phyloP scores from a whole-genome alignment of 2,329 filamentous ascomycete genomes.

The Mycogone perniciosa region DNA sequence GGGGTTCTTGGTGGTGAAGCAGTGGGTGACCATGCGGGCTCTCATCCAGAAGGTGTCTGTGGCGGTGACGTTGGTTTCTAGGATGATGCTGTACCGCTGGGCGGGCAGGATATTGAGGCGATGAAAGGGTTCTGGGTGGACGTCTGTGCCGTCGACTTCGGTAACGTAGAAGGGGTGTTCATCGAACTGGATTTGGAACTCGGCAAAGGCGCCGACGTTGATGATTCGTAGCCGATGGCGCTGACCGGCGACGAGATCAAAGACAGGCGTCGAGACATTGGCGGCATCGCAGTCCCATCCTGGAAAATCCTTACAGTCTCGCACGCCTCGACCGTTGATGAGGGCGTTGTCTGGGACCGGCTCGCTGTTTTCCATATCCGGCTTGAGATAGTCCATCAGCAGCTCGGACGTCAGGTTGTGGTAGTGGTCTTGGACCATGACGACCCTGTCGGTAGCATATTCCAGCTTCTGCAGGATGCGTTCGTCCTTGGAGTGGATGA shows the following conservation, averaged over 20 bases:
- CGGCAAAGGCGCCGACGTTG: conserved; percentile 65
- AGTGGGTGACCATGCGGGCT: conserved; percentile 40
- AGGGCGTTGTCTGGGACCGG: conserved; percentile 60
- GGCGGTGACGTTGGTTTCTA: conserved; percentile 53
- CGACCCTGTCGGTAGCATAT: conserved; percentile 45
- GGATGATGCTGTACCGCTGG: conserved; percentile 62
- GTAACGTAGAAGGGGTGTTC: conserved; percentile 58
- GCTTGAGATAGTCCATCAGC: conserved; percentile 48
- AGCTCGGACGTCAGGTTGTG: conserved; percentile 50
- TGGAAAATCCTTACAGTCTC: conserved; percentile 27
- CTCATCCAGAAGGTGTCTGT: conserved; percentile 57
- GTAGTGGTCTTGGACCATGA: conserved; percentile 71
- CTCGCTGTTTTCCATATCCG: conserved; percentile 52
- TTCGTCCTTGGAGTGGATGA: conserved; percentile 54
- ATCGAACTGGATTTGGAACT: conserved; percentile 66
- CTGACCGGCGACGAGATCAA: conserved; percentile 46
- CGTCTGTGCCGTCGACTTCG: conserved; percentile 64
- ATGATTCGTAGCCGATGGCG: conserved; percentile 61
- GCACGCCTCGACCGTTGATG: conserved; percentile 49
- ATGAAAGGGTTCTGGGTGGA: conserved; percentile 52
- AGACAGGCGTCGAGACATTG: conserved; percentile 30
- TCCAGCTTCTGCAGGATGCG: conserved; percentile 20
- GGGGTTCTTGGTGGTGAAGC: conserved; percentile 29
- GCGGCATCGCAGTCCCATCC: conserved; percentile 40
- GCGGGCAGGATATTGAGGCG: conserved; percentile 62